Conservation (phyloP, 805 yeast genomes). For the Wickerhamomyces ciferrii region DNA sequence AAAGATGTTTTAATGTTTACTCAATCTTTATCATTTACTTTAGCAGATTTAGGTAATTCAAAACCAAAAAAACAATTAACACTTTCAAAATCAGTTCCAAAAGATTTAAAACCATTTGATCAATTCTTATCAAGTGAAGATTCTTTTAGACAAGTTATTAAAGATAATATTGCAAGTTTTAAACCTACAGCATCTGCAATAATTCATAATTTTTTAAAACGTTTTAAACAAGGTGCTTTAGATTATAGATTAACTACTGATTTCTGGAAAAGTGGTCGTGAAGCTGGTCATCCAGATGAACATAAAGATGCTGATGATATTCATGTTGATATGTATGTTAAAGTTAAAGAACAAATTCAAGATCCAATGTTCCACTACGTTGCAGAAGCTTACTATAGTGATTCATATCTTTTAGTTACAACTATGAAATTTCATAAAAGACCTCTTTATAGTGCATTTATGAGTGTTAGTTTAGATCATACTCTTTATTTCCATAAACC, state of each 20-base stretch:
- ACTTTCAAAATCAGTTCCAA: conserved; percentile 13
- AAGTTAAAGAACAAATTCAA: conserved; percentile 10
- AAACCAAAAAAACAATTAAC: conserved; percentile 4
- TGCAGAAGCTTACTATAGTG: conserved; percentile 56
- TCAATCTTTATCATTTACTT: conserved; percentile 35
- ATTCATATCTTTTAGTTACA: conserved; percentile 47
- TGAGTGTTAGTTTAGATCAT: conserved; percentile 63
- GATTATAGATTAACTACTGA: conserved; percentile 30
- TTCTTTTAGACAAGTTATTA: not conserved
- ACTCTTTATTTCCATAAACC: conserved; percentile 57
- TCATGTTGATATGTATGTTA: conserved; percentile 10
- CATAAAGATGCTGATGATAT: conserved; percentile 15
- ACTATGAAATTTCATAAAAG: conserved; percentile 46
- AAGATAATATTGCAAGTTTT: not conserved
- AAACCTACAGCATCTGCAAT: not conserved
- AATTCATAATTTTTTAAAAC: conserved; percentile 21
- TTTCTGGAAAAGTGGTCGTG: conserved; percentile 21
- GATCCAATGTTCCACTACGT: conserved; percentile 40
- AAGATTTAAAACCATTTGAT: conserved; percentile 2
- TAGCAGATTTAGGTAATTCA: conserved; percentile 6
- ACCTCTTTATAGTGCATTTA: conserved; percentile 38
- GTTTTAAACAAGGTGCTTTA: conserved; percentile 26
- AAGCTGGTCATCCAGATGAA: conserved; percentile 11
- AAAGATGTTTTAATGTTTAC: conserved; percentile 43
- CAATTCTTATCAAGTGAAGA: not conserved